phyloP scores from a whole-genome alignment of 1,139 yeast species.

The Magnusiomyces tetraspermus region DNA sequence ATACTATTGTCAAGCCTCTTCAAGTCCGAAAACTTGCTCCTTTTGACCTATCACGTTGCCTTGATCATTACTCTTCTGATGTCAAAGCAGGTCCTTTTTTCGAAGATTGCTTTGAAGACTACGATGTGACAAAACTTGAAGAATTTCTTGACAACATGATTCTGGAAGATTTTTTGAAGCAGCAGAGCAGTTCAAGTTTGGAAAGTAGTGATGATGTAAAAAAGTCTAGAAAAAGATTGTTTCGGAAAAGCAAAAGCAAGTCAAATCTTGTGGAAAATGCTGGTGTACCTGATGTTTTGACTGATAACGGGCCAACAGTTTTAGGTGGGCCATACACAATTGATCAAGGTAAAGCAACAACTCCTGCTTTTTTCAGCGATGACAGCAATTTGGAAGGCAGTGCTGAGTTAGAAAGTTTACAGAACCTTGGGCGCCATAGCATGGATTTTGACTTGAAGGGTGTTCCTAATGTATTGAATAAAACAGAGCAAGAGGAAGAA shows the following conservation, averaged over 20 bases:
- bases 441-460: too few species aligned
- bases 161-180: conserved; percentile 7
- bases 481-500: too few species aligned
- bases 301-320: background rate
- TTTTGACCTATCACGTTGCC: conserved; percentile 8
- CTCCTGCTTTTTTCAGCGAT: background rate
- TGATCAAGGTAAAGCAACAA: background rate
- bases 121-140: conserved; percentile 13
- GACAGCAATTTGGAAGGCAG: too few species aligned
- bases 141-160: conserved; percentile 9
- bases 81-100: conserved; percentile 12
- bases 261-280: background rate
- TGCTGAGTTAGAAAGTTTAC: background rate
- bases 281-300: background rate
- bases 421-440: too few species aligned
- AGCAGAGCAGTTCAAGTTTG: too few species aligned
- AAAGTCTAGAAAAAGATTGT: background rate
- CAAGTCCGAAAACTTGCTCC: conserved; percentile 9
- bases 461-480: too few species aligned
- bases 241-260: background rate
- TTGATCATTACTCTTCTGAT: conserved; percentile 8
- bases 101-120: conserved; percentile 14
- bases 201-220: background rate
- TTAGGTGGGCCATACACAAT: background rate
- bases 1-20: conserved; percentile 4